These are phyloP conservation scores for Penicillium nordicum DNA, from an alignment of 2,329 filamentous ascomycete genomes.

Conservation along the genomic window DNA sequence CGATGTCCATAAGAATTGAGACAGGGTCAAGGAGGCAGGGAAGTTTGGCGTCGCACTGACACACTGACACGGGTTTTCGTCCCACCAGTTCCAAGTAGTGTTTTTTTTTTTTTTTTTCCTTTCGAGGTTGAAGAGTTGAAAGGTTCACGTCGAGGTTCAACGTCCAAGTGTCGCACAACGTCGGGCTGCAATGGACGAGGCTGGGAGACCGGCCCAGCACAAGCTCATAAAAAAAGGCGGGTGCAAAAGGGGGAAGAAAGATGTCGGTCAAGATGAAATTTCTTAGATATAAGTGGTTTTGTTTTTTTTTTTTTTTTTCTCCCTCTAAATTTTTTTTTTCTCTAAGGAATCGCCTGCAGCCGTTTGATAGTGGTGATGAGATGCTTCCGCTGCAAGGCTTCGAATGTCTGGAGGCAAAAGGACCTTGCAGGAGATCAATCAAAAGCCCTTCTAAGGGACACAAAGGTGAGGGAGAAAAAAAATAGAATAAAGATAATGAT, in stretches of 20 bases:
- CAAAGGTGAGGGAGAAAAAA: constrained; percentile 7
- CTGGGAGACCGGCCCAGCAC: constrained; percentile 22
- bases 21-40: constrained; percentile 7
- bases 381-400: constrained; percentile 25
- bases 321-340: not conserved
- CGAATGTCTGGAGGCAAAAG: constrained; percentile 24
- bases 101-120: not conserved
- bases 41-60: not conserved
- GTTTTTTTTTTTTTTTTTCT: not conserved
- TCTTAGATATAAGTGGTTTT: constrained; percentile 10
- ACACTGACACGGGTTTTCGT: not conserved
- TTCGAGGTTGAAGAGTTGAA: not conserved
- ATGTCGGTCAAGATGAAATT: constrained; percentile 22
- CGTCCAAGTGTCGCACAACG: constrained; percentile 22
- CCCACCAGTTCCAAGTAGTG: not conserved
- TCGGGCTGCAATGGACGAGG: constrained; percentile 26
- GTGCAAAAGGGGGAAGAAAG: constrained; percentile 9
- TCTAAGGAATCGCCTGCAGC: constrained; percentile 12
- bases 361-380: constrained; percentile 11
- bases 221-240: constrained; percentile 10
- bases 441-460: constrained; percentile 9
- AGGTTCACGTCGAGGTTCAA: constrained; percentile 5
- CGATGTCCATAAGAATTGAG: constrained; percentile 37
- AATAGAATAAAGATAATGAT: constrained; percentile 8
- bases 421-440: constrained; percentile 24